phyloP scores from a whole-genome alignment of 495 filamentous ascomycete genomes.

The Neurospora africana region DNA sequence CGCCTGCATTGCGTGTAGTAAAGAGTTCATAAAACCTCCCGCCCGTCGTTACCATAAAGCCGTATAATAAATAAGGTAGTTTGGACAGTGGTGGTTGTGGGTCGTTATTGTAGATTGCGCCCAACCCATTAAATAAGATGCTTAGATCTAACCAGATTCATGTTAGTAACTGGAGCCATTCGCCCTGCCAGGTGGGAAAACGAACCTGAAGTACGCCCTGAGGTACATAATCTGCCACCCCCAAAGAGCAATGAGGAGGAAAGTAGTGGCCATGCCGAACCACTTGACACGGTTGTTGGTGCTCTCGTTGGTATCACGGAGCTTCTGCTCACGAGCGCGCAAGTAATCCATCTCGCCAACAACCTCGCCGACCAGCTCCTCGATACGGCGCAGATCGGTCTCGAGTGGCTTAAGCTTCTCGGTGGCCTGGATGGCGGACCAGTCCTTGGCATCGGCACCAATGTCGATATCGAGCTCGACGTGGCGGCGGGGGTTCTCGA shows the following conservation, averaged over 20 bases:
- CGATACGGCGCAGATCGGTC: conserved; percentile 86
- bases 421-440: conserved; percentile 87
- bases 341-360: conserved; percentile 90
- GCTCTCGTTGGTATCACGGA: conserved; percentile 98
- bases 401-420: conserved; percentile 98
- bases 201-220: conserved; percentile 86
- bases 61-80: conserved; percentile 2
- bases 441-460: conserved; percentile 95
- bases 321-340: conserved; percentile 78
- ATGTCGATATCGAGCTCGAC: conserved; percentile 98
- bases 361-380: conserved; percentile 74
- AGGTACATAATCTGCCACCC: conserved; percentile 97
- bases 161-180: conserved; percentile 13
- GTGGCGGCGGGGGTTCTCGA: conserved; percentile 56
- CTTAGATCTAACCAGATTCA: conserved; percentile 44
- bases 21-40: conserved; percentile 12
- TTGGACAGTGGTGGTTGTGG: not conserved
- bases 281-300: conserved; percentile 98
- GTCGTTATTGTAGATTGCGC: not conserved
- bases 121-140: conserved; percentile 58
- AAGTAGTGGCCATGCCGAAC: conserved; percentile 94
- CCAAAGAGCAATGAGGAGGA: conserved; percentile 80
- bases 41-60: conserved; percentile 6
- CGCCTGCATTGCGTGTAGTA: conserved; percentile 15
- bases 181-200: conserved; percentile 2